Base-by-base conservation (phyloP, 371 early-diverging fungal genomes). In the Phascolomyces articulosus region DNA sequence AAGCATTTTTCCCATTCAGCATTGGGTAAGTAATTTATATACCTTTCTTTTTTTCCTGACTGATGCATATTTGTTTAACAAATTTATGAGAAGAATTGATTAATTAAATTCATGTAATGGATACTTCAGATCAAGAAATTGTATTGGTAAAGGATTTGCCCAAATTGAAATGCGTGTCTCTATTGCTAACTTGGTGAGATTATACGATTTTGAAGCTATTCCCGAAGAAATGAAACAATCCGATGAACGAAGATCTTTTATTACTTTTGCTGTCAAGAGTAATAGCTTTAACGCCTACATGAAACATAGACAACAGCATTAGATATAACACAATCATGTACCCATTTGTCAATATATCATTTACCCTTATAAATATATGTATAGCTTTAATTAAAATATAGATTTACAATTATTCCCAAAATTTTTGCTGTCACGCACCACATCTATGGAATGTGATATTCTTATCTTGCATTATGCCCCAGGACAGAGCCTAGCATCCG, bases 141-240 rank as follows among this genome's bases (percentile, higher is more conserved):
- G 85, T 55, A 76, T 82, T 44, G 85, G 85, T 41, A 84, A 79
- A 62, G 77, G 73, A 65, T 82, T 84, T 74, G 81, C 79, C 16
- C 51, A 67, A 41, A 74, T 74, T 64, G 85, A 84, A 64, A 78
- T 82, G 79, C 79, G 80, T 13, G 41, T 84, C 1, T 51, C 71
- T 18, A 29, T 84, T 38, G 66, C 78, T 0, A 65, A 69, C 34
- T 54, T 83, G 6, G 60, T 83, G 16, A 74, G 69, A 38, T 34
- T 58, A 13, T 80, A 65, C 59, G 71, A 72, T 10, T 61, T 80
- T n/a, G 18, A 27, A 11, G 48, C 74, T 23, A 74, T 77, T 18
- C 54, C 61, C 13, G 29, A 58, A 53, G 72, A 73, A 48, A 61
- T 78, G 66, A 48, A 71, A 28, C 59, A 71, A 1, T 62, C 76